Conservation (phyloP, 805 yeast species). For the Blastobotrys parvus region DNA sequence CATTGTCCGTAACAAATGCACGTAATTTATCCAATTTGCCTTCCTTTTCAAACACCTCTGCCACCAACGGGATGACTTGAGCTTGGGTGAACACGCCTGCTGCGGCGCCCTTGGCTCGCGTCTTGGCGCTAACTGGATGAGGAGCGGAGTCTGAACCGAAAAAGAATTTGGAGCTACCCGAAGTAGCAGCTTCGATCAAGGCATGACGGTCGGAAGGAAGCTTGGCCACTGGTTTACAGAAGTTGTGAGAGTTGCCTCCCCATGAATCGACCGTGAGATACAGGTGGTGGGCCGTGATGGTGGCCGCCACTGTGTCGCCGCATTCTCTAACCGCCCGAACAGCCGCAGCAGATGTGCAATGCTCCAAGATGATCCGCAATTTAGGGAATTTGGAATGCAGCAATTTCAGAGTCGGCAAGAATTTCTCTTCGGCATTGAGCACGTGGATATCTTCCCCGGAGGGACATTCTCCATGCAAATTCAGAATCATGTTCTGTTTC, state of each 20-base stretch:
- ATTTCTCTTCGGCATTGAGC: conserved; percentile 86
- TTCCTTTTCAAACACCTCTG: conserved; percentile 69
- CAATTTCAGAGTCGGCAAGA: conserved; percentile 78
- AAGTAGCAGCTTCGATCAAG: conserved; percentile 75
- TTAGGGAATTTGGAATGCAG: conserved; percentile 79
- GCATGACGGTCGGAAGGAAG: conserved; percentile 78
- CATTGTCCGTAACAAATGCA: conserved; percentile 69
- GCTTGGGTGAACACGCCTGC: conserved; percentile 98
- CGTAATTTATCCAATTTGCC: conserved; percentile 58
- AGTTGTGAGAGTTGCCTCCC: conserved; percentile 94
- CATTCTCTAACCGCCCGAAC: conserved; percentile 65
- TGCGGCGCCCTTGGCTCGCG: conserved; percentile 74
- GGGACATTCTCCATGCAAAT: conserved; percentile 95
- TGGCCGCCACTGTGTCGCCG: conserved; percentile 75
- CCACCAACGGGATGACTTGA: conserved; percentile 71
- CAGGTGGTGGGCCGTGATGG: conserved; percentile 94
- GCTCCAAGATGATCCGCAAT: conserved; percentile 81
- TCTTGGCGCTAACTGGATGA: conserved; percentile 75
- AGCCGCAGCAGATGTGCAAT: conserved; percentile 89
- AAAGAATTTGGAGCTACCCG: conserved; percentile 87
- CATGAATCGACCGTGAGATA: conserved; percentile 84
- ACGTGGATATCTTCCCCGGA: conserved; percentile 71
- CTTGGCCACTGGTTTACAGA: conserved; percentile 97
- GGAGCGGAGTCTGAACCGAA: conserved; percentile 99
- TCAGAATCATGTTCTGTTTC: conserved; percentile 64